Evolutionary conservation across 208 protist species (phyloP), one percentile per base, ranked within the genome.

Genomic region (Phytomonas sp.): DNA sequence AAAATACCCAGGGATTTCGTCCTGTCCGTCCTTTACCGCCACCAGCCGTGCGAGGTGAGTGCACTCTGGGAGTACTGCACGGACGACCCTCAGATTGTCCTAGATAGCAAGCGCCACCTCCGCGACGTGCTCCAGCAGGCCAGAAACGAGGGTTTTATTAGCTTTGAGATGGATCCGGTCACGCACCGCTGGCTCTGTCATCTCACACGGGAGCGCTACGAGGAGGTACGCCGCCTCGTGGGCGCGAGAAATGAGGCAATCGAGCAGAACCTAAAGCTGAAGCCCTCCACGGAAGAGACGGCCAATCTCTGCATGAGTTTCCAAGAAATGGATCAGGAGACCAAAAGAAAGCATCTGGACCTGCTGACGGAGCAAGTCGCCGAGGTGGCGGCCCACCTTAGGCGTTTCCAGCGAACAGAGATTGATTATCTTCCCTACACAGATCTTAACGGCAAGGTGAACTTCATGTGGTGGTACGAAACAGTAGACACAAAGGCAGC

Each of bases 401-500:
- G 82, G 37, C 78, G 73, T 23, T 94, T 89, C 71, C 89, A 96
- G 82, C 81, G 85, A 32, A 90, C 80, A 43, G 85, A 92, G 64
- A 82, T 96, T 69, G 92, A 96, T 77, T 96, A 96, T 74, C 79
- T 96, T 46, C 92, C 92, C 32, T 96, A 95, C 77, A 96, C 92
- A 0, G 92, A 96, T 67, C 76, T 95, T 20, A 96, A 96, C 71
- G 92, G 92, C 26, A 95, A 94, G 69, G 92, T 96, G 13, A 95
- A 96, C 71, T 96, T 96, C 70, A 96, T 96, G 92, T 96, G 92
- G 92, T 96, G 92, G 89, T 96, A 96, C 70, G 92, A 96, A 76
- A 88, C 81, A 56, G 80, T 75, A 29, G 87, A 93, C 65, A 33
- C 74, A 11, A 56, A 65, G 4, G 66, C 68, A 15, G 70, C 83